Conservation (phyloP, 257 asterid genomes). For the Ophiorrhiza pumila region DNA sequence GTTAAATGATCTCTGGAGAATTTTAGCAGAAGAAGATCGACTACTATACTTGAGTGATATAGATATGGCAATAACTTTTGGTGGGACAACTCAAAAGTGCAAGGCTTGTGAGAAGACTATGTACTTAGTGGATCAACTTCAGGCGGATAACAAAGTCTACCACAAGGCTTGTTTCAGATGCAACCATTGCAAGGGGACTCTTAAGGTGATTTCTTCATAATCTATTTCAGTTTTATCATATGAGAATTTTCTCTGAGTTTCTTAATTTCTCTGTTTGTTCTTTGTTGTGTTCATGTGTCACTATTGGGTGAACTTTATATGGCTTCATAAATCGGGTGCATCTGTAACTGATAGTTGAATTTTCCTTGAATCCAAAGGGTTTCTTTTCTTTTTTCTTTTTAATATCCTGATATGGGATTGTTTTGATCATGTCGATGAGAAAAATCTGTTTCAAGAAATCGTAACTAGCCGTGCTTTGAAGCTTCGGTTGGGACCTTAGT, state of each 20-base stretch:
- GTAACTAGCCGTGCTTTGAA: no score
- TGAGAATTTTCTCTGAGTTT: neutral
- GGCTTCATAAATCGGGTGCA: neutral
- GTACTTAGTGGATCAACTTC: constrained; percentile 38
- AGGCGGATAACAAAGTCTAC: constrained; percentile 30
- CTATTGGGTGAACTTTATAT: no score
- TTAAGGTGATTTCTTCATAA: constrained; percentile 19
- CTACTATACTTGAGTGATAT: neutral
- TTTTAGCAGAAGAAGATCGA: neutral
- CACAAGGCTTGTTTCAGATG: constrained; percentile 38
- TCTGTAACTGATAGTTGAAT: neutral
- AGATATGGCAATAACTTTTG: constrained; percentile 29
- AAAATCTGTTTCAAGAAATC: no score
- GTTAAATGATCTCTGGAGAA: no score
- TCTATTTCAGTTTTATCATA: no score
- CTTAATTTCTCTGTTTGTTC: neutral
- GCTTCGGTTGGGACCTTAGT: no score
- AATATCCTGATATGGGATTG: neutral
- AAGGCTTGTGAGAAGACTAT: constrained; percentile 36
- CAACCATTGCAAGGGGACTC: constrained; percentile 39
- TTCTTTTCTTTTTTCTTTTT: no score
- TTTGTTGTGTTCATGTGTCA: neutral
- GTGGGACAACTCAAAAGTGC: constrained; percentile 37
- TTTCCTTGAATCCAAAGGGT: neutral
- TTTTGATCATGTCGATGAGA: no score